Conservation (phyloP, 2,329 filamentous ascomycete genomes). For the Scedosporium dehoogii region DNA sequence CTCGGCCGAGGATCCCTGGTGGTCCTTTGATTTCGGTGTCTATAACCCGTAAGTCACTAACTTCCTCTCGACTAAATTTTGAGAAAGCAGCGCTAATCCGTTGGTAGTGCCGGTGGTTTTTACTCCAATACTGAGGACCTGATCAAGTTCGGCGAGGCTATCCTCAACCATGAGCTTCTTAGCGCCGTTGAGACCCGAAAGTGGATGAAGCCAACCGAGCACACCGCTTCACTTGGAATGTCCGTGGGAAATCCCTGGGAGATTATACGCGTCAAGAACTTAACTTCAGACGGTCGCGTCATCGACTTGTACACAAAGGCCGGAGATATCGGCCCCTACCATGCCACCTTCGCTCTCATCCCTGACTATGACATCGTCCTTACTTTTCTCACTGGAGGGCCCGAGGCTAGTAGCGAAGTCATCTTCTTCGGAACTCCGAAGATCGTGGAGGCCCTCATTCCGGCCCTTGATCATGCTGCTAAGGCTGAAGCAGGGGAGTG, state of each 20-base stretch:
- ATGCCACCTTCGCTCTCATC: constrained; percentile 27
- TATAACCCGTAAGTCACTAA: constrained; percentile 21
- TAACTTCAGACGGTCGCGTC: constrained; percentile 26
- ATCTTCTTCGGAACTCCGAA: constrained; percentile 19
- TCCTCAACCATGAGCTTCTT: constrained; percentile 31
- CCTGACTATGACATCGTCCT: constrained; percentile 36
- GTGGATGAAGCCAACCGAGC: constrained; percentile 34
- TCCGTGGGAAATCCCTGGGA: constrained; percentile 37
- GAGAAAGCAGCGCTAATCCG: too few species aligned
- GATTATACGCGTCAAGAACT: constrained; percentile 27
- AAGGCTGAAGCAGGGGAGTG: constrained; percentile 21
- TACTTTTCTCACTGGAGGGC: constrained; percentile 25
- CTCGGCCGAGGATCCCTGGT: constrained; percentile 21
- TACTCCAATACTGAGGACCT: constrained; percentile 33
- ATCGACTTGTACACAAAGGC: constrained; percentile 37
- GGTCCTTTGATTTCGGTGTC: constrained; percentile 23
- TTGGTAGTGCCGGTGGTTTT: constrained; percentile 24
- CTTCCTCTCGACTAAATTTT: not conserved
- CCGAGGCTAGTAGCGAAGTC: constrained; percentile 14
- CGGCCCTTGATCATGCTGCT: constrained; percentile 31
- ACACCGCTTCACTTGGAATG: constrained; percentile 25
- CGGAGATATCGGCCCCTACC: constrained; percentile 32
- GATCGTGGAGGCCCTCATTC: constrained; percentile 22
- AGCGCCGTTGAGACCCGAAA: constrained; percentile 25
- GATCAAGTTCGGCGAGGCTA: constrained; percentile 28